Evolutionary conservation across 176 grass and related monocot species (phyloP).

Genomic region (Bolboschoenus planiculmis): DNA sequence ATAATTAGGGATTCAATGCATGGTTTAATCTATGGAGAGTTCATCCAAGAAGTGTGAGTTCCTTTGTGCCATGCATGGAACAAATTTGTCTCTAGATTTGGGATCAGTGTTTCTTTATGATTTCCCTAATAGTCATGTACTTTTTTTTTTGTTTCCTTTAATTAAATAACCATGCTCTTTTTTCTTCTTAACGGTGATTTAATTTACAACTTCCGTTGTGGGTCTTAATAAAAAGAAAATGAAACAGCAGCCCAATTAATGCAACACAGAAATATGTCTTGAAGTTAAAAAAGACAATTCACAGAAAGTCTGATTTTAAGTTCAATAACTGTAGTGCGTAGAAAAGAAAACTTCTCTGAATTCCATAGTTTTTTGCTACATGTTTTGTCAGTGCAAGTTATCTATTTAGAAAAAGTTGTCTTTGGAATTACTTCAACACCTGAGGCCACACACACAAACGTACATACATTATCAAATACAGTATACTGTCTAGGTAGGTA

Average conservation of each 20-base stretch:
- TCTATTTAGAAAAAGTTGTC: not conserved
- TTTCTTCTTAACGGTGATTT: not conserved
- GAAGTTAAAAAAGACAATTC: not conserved
- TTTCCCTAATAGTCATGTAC: slow-evolving; percentile 12
- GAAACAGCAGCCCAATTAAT: not conserved
- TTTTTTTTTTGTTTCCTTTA: not conserved
- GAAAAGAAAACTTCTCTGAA: not conserved
- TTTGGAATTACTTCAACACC: not conserved
- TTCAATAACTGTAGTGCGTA: not conserved
- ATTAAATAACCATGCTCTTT: slow-evolving; percentile 15
- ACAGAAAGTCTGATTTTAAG: too few species aligned
- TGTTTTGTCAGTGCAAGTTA: too few species aligned
- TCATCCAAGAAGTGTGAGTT: slow-evolving; percentile 17
- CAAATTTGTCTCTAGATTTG: not conserved
- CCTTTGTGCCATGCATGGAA: not conserved
- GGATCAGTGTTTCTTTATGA: not conserved
- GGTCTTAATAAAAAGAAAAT: not conserved
- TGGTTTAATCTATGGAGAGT: not conserved
- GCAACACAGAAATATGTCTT: not conserved
- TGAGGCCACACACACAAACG: too few species aligned
- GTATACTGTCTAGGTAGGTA: not conserved
- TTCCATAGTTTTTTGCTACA: too few species aligned
- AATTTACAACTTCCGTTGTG: not conserved
- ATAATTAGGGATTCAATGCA: not conserved
- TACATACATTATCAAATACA: not conserved